These are phyloP conservation scores for Eucommia ulmoides DNA, from an alignment of 257 asterid genomes.

Conservation along the genomic window DNA sequence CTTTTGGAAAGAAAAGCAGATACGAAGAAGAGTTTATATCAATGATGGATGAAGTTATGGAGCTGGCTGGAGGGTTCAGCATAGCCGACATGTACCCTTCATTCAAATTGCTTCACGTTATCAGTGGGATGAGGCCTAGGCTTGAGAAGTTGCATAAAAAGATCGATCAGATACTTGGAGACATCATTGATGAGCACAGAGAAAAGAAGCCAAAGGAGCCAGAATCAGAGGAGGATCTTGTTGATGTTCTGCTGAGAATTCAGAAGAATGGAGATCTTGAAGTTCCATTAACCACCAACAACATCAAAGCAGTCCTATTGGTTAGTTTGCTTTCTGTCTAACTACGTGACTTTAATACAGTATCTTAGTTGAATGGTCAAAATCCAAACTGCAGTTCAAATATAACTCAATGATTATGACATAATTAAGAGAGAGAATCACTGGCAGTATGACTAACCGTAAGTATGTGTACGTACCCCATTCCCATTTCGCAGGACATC, in stretches of 20 bases:
- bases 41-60: neutral
- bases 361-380: neutral
- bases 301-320: slow-evolving; percentile 16
- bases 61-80: neutral
- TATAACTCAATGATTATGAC: too few relatives aligned
- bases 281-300: slow-evolving; percentile 13
- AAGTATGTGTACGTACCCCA: too few relatives aligned
- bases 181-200: slow-evolving; percentile 10
- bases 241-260: slow-evolving; percentile 26
- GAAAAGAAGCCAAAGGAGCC: neutral
- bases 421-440: too few relatives aligned
- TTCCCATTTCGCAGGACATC: slow-evolving; percentile 14
- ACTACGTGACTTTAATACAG: neutral
- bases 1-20: neutral
- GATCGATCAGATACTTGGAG: slow-evolving; percentile 9
- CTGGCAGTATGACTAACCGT: neutral
- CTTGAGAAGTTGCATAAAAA: slow-evolving; percentile 7
- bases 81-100: slow-evolving; percentile 1
- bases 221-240: slow-evolving; percentile 16
- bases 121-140: neutral
- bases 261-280: slow-evolving; percentile 15
- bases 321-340: slow-evolving; percentile 10
- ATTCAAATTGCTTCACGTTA: neutral
- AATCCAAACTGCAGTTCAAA: neutral
- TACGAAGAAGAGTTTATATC: neutral